These are phyloP conservation scores for Ganoderma meredithae DNA, from an alignment of 1,284 basidiomycete species.

Conservation along the genomic window DNA sequence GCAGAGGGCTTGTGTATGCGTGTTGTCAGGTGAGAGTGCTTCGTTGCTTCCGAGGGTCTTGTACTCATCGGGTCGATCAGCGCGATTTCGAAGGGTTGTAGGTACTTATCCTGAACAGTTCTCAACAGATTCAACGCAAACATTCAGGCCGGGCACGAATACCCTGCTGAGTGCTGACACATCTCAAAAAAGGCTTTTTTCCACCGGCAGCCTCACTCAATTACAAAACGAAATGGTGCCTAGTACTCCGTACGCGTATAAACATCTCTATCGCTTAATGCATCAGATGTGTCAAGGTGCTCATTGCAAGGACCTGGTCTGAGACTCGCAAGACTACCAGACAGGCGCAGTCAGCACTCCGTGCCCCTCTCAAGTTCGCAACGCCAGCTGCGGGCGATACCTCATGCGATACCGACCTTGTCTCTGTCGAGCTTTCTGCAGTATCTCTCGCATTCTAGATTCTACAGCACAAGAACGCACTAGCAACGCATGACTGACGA, in stretches of 20 bases:
- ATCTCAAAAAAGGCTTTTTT: too few relatives aligned
- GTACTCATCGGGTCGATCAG: slow-evolving; percentile 2
- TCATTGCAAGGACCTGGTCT: too few relatives aligned
- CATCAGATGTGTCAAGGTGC: too few relatives aligned
- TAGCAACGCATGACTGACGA: not conserved
- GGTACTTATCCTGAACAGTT: not conserved
- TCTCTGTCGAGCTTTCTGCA: not conserved
- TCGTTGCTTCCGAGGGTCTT: not conserved
- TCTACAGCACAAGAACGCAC: not conserved
- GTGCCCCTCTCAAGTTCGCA: not conserved
- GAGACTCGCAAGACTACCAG: too few relatives aligned
- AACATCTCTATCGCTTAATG: too few relatives aligned
- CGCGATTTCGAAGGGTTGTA: not conserved
- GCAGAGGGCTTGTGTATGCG: not conserved
- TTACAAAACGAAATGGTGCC: too few relatives aligned
- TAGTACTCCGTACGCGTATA: too few relatives aligned
- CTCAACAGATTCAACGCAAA: not conserved
- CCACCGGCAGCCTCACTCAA: too few relatives aligned
- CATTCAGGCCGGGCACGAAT: not conserved
- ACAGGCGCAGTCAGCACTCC: too few relatives aligned
- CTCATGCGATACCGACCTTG: too few relatives aligned
- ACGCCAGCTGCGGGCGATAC: not conserved
- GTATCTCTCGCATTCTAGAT: not conserved
- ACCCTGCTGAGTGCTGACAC: too few relatives aligned
- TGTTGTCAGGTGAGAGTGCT: not conserved